These are phyloP conservation scores for Yamadazyma nakazawae DNA, from an alignment of 805 yeast species.

Conservation along the genomic window DNA sequence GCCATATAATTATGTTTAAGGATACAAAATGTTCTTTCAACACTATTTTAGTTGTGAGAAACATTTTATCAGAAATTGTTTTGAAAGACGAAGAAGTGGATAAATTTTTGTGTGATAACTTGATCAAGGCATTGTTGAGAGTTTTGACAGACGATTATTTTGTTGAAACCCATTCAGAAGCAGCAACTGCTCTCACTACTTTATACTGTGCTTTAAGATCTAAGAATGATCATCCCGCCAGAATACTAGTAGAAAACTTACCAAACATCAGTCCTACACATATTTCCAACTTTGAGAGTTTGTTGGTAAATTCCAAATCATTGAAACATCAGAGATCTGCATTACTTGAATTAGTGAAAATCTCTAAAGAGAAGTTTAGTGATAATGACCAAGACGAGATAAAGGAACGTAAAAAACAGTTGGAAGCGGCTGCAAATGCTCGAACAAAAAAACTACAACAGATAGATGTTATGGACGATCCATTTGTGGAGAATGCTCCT, in stretches of 20 bases:
- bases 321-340: constrained; percentile 78
- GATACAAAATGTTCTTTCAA: constrained; percentile 93
- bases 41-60: constrained; percentile 75
- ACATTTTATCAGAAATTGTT: constrained; percentile 65
- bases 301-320: constrained; percentile 61
- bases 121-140: constrained; percentile 65
- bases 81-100: constrained; percentile 75
- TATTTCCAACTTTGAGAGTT: constrained; percentile 59
- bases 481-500: constrained; percentile 68
- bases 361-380: constrained; percentile 44
- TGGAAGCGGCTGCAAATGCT: constrained; percentile 44
- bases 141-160: constrained; percentile 73
- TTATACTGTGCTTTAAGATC: constrained; percentile 71
- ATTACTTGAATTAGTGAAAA: constrained; percentile 69
- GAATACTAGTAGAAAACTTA: constrained; percentile 51
- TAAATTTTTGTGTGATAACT: constrained; percentile 56
- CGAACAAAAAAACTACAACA: constrained; percentile 47
- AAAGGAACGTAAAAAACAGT: constrained; percentile 51
- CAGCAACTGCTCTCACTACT: constrained; percentile 82
- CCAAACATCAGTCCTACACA: constrained; percentile 55
- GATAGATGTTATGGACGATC: constrained; percentile 64
- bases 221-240: constrained; percentile 66
- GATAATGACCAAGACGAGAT: constrained; percentile 38
- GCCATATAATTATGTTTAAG: constrained; percentile 74
- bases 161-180: constrained; percentile 85